These are phyloP conservation scores for Fusarium ambrosium DNA, from an alignment of 2,329 filamentous ascomycete species.

Conservation along the genomic window DNA sequence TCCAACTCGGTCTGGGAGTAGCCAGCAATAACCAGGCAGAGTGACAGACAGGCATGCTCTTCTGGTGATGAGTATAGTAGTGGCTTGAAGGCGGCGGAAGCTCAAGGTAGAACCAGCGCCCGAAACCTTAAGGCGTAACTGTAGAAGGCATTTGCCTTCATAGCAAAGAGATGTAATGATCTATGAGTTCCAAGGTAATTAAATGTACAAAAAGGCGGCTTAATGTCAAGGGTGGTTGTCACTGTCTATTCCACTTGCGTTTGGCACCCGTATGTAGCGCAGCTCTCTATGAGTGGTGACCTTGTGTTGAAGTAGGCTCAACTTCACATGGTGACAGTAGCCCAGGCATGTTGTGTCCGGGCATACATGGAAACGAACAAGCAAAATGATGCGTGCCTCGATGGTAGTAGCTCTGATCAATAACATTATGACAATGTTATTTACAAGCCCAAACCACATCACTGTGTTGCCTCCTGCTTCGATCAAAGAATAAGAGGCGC, in stretches of 20 bases:
- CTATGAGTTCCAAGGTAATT: conserved; percentile 9
- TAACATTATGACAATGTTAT: background rate
- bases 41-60: background rate
- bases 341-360: background rate
- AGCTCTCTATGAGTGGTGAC: background rate
- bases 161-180: conserved; percentile 11
- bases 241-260: background rate
- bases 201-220: background rate
- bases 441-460: background rate
- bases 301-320: background rate
- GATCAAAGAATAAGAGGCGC: background rate
- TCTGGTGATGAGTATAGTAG: background rate
- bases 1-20: conserved; percentile 40
- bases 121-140: background rate
- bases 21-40: conserved; percentile 13
- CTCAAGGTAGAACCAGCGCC: background rate
- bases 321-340: background rate
- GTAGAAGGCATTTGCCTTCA: background rate
- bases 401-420: background rate
- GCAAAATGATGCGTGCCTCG: background rate
- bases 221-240: background rate
- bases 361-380: background rate
- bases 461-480: background rate
- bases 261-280: too few relatives aligned
- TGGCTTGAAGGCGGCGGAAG: background rate